These are phyloP conservation scores for Tripterygium wilfordii DNA, from an alignment of 177 flowering plant genomes.

Conservation along the genomic window DNA sequence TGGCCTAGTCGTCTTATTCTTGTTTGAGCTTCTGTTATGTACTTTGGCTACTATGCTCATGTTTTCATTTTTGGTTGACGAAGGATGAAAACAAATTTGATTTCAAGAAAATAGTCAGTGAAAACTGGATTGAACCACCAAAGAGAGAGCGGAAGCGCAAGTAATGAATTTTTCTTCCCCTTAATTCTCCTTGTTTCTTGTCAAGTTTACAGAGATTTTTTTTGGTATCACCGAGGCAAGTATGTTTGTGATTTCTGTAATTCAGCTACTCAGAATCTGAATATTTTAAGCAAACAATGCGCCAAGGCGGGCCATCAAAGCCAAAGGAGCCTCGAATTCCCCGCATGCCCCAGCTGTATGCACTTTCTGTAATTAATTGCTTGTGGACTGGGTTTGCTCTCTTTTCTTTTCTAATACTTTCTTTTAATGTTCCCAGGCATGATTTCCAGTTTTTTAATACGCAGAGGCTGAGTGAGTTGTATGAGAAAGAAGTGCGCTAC, in stretches of 20 bases:
- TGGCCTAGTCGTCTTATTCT: not conserved
- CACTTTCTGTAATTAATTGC: not conserved
- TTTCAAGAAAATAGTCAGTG: constrained; percentile 93
- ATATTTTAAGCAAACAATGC: constrained; percentile 99
- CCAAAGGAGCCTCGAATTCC: constrained; percentile 97
- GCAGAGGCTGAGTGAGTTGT: constrained; percentile 79
- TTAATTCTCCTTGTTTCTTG: not conserved
- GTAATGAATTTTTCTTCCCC: constrained; percentile 27
- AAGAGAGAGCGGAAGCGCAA: constrained; percentile 95
- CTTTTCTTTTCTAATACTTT: not conserved
- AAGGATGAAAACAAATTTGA: constrained; percentile 94
- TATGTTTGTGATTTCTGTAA: not conserved
- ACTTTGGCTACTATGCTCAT: not conserved
- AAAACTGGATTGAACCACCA: constrained; percentile 96
- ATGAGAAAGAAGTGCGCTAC: constrained; percentile 95
- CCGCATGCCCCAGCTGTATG: constrained; percentile 99
- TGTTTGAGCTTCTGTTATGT: not conserved
- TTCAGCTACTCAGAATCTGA: constrained; percentile 96
- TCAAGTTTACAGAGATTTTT: not conserved
- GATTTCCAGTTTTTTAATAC: constrained; percentile 97
- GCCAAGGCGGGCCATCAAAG: constrained; percentile 88
- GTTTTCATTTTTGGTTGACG: constrained; percentile 8
- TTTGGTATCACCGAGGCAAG: not conserved
- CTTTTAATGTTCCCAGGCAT: constrained; percentile 48
- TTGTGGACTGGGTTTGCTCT: not conserved